Evolutionary conservation across 805 yeast species (phyloP), one percentile per base, ranked within the genome.

Genomic region (Komagataella populi): DNA sequence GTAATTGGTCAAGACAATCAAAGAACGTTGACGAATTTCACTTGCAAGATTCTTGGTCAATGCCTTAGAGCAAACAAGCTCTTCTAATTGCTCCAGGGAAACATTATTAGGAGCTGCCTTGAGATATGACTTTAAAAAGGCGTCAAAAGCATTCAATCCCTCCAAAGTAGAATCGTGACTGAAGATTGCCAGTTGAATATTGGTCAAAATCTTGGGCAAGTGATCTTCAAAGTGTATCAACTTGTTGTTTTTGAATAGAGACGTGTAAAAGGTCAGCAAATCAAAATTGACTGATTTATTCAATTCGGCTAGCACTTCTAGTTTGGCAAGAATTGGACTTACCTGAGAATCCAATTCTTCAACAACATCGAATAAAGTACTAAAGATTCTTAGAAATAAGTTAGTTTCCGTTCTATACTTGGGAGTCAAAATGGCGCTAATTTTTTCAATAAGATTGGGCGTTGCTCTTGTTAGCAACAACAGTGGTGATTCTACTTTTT

Each of bases 201-300:
- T 46, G 4, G 55, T 49, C 5, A 65, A 50, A 47, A 57, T 60
- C 2, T 53, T 51, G 6, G 64, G 22, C 3, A 66, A 50, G 14
- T 44, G 50, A 18, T 57, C 39, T 1, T 67, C 72, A 50, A 71
- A 62, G 45, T 54, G 60, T 22, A 59, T 50, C 39, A 71, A 50
- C 3, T 64, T 55, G 52, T 68, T 70, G 8, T 61, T 60, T 5
- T 54, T 49, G n/a, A 72, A 52, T 1, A 70, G 52, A 1, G 66
- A 57, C 2, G 68, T 59, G 51, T 70, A 71, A 49, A 72, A 68
- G 50, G 59, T 69, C 48, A 69, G 53, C 22, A 66, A 53, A 17
- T 68, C 73, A 24, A 66, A 54, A 12, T 63, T 65, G 17, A 62
- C 50, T 18, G 61, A 60, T 51, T 58, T 53, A 51, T 60, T 57